Base-by-base conservation (phyloP, 768 basidiomycete species). In the Suillus paluster region DNA sequence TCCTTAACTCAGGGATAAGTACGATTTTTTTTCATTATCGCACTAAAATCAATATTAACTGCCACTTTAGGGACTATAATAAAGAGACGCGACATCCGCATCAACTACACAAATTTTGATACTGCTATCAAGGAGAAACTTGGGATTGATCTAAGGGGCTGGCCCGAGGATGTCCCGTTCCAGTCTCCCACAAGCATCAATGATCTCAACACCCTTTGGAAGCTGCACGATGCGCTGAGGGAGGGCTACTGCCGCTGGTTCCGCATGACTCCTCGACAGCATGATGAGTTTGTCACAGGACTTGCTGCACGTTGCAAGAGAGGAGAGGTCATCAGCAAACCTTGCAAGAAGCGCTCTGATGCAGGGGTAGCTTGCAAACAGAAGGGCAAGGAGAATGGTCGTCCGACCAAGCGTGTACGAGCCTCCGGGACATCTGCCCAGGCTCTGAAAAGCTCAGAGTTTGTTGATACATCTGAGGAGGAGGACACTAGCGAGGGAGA, bases 141-240 rank as follows among this genome's bases (percentile, higher is more conserved):
- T 12, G n/a, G 38, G 0, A 45, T 62, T 5, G n/a, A 60, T 10
- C 25, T 57, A 12, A 53, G 33, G 10, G 63, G 63, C 5, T 62
- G 63, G 63, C 63, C 61, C 11, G 44, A 49, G 25, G 46, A 10
- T 23, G 30, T 64, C 3, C 44, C 34, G 0, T 64, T 64, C 42
- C 36, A 30, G 9, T 61, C 42, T 38, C 56, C 63, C 12, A 49
- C 34, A 8, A 54, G 39, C 4, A 34, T 64, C 8, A 44, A 41
- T 3, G 38, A 30, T 5, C 27, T 44, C 45, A 25, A 30, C 3
- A 30, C 46, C 19, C n/a, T 62, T 10, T 30, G 45, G 21, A 48
- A 46, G 46, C 15, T 64, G 11, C 15, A 25, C 5, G 30, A 64
- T 11, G 39, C 54, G 1, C 34, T 56, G 27, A 62, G 36, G 45